phyloP scores from a whole-genome alignment of 1,284 basidiomycete genomes.

The Sphaerobolus stellatus region DNA sequence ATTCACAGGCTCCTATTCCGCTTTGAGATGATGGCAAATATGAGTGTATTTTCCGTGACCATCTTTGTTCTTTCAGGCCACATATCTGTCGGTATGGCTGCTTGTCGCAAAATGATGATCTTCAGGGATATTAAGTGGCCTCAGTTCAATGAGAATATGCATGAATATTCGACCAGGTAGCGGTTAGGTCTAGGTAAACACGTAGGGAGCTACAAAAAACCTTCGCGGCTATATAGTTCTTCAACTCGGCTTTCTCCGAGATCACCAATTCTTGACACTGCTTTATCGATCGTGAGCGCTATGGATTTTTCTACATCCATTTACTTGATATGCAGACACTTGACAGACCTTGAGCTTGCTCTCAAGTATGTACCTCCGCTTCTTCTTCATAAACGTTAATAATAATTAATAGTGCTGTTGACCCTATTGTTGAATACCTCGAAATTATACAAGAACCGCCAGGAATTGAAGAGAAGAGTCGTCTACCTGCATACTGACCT shows the following conservation, averaged over 20 bases:
- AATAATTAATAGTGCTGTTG: conserved; percentile 31
- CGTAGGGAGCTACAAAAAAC: too few species aligned
- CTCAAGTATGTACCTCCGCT: conserved; percentile 55
- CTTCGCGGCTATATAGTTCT: too few species aligned
- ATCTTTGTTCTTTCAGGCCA: conserved; percentile 72
- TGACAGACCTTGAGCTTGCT: conserved; percentile 60
- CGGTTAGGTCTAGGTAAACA: too few species aligned
- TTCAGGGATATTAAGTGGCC: too few species aligned
- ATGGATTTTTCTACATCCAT: conserved; percentile 59
- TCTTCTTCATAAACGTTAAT: not conserved
- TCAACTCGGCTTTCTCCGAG: too few species aligned
- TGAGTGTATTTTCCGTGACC: conserved; percentile 32
- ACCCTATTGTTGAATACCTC: conserved; percentile 54
- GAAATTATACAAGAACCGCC: conserved; percentile 48
- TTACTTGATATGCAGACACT: conserved; percentile 69
- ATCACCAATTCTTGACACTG: too few species aligned
- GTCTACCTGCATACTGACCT: conserved; percentile 46
- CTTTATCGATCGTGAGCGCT: conserved; percentile 82
- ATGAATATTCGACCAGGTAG: too few species aligned
- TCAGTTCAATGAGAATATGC: too few species aligned
- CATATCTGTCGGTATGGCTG: conserved; percentile 73
- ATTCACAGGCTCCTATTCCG: conserved; percentile 4
- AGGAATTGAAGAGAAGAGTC: conserved; percentile 30
- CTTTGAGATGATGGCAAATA: conserved; percentile 18
- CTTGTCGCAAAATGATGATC: too few species aligned